These are phyloP conservation scores for Stagonosporopsis chrysanthemi DNA, from an alignment of 2,329 filamentous ascomycete genomes.

Conservation along the genomic window DNA sequence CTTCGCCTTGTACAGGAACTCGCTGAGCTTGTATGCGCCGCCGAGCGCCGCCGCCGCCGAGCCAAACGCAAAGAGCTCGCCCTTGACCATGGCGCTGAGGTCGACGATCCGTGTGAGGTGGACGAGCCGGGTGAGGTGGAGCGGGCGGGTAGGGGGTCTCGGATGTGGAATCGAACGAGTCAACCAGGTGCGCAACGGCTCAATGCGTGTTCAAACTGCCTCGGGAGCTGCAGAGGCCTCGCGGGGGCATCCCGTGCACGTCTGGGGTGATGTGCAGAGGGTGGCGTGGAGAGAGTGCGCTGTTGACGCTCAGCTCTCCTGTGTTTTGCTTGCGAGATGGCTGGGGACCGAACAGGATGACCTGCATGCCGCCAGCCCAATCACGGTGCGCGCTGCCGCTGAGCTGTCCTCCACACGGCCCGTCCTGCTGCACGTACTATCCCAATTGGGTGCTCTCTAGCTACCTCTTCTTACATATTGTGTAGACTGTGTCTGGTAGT, in stretches of 20 bases:
- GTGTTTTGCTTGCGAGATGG: slow-evolving; percentile 21
- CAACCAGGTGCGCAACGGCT: slow-evolving; percentile 25
- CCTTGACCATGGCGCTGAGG: slow-evolving; percentile 41
- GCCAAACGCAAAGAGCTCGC: slow-evolving; percentile 43
- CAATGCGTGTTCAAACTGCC: slow-evolving; percentile 32
- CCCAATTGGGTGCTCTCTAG: too few species aligned
- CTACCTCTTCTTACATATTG: too few species aligned
- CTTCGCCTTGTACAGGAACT: slow-evolving; percentile 48
- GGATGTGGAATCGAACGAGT: too few species aligned
- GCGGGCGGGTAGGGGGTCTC: too few species aligned
- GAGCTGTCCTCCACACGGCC: slow-evolving; percentile 28
- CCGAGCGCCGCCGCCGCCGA: slow-evolving; percentile 44
- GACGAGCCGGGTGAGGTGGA: slow-evolving; percentile 1
- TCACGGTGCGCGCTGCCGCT: slow-evolving; percentile 14
- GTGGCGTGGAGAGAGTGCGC: slow-evolving; percentile 26
- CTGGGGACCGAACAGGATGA: slow-evolving; percentile 16
- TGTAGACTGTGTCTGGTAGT: too few species aligned
- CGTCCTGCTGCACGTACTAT: too few species aligned
- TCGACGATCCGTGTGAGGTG: too few species aligned
- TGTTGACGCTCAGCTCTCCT: slow-evolving; percentile 20
- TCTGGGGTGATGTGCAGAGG: slow-evolving; percentile 34
- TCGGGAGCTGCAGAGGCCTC: slow-evolving; percentile 39
- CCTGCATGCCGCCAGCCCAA: slow-evolving; percentile 21
- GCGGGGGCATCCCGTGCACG: slow-evolving; percentile 46
- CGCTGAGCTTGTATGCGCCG: slow-evolving; percentile 49